Conservation (phyloP, 2,329 filamentous ascomycete species). For the Neofusicoccum umdonicola region DNA sequence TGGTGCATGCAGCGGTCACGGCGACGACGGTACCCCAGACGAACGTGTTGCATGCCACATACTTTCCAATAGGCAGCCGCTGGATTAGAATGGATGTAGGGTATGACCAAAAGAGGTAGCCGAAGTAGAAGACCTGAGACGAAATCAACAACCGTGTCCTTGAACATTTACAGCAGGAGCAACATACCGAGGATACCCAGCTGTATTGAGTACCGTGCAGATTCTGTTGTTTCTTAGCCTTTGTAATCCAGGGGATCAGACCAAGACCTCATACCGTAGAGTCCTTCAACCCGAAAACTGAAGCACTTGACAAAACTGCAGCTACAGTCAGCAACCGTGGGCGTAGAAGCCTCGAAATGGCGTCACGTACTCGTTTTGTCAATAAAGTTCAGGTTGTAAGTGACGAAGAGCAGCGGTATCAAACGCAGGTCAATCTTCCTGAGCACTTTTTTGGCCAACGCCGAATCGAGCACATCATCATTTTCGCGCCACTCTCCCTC, state of each 20-base stretch:
- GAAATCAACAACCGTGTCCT: neutral
- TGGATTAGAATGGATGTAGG: constrained; percentile 51
- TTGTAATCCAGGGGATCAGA: too few relatives aligned
- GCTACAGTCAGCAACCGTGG: too few relatives aligned
- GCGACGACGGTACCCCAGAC: constrained; percentile 53
- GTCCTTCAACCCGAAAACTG: constrained; percentile 57
- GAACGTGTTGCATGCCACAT: constrained; percentile 48
- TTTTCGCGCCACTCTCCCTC: neutral
- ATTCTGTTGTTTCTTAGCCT: constrained; percentile 36
- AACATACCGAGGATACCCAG: constrained; percentile 49
- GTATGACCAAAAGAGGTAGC: constrained; percentile 53
- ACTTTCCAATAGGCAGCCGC: constrained; percentile 49
- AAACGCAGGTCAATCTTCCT: constrained; percentile 57
- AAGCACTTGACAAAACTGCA: constrained; percentile 42
- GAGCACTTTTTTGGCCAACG: constrained; percentile 37
- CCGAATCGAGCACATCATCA: constrained; percentile 25
- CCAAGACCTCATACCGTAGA: constrained; percentile 20
- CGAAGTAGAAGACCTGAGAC: constrained; percentile 44
- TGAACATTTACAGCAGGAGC: too few relatives aligned
- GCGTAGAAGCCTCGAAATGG: too few relatives aligned
- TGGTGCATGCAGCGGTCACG: constrained; percentile 24
- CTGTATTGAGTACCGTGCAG: constrained; percentile 10
- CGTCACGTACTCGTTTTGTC: constrained; percentile 48
- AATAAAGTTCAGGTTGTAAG: constrained; percentile 61
- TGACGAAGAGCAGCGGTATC: constrained; percentile 57